Base-by-base conservation (phyloP, 495 filamentous ascomycete genomes). In the Aspergillus avenaceus region DNA sequence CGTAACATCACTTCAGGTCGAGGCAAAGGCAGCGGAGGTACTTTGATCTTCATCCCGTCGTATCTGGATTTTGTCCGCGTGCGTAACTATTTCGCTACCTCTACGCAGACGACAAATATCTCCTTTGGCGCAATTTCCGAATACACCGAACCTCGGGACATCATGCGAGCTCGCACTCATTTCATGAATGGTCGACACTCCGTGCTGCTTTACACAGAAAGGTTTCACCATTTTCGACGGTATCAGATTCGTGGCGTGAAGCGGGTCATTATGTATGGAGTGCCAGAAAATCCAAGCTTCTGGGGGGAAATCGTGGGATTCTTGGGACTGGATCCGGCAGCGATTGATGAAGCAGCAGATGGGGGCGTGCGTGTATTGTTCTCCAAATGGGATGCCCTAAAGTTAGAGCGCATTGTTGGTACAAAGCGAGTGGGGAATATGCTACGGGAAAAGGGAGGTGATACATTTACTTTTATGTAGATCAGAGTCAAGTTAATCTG, bases 41-140 rank as follows among this genome's bases (percentile, higher is more conserved):
- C 85, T 0, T 63, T 97, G 34, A 75, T 97, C 57, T 96, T 95
- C 75, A 83, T 97, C 43, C 88, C 93, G 0, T 88, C 85, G 7
- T 97, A 95, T 70, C 82, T 95, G 31, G 93, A 98, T 70, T 97
- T 97, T 61, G 83, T 96, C 38, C 86, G 91, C 43, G 73, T 97
- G 48, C 83, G 93, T 42, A 98, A 97, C 71, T 86, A 90, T 74
- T 86, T 97, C 50, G 80, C 89, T 37, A 86, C 80, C n/a, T 84
- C 84, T 13, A 56, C 84, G 0, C 76, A 80, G 27, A 86, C 85
- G 18, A 75, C 77, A 47, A 75, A 77, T 47, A 61, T 96, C 47
- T 86, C 87, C 9, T 95, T 96, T 64, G 92, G 88, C 43, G 79
- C 80, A 12, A 84, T 98, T 40, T 90, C 86, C 47, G 93, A 98